These are phyloP conservation scores for Saccharomyces hybrid DNA, from an alignment of 1,139 yeast genomes.

Conservation along the genomic window DNA sequence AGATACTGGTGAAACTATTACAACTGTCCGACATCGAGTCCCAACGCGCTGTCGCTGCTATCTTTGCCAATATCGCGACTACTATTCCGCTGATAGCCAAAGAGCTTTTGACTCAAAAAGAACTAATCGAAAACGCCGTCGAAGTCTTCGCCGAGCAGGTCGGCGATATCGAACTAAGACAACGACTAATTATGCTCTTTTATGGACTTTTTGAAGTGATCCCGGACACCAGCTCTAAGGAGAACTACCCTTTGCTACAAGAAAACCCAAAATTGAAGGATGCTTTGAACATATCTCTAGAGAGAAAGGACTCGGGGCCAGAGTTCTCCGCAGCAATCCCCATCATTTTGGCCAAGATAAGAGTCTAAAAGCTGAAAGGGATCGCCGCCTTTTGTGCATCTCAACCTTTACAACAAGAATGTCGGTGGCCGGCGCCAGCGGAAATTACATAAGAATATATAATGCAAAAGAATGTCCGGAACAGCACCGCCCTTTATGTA, in stretches of 20 bases:
- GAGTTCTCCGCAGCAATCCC: slow-evolving; percentile 14
- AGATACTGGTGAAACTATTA: slow-evolving; percentile 24
- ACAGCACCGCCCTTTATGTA: not conserved
- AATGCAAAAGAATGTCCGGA: not conserved
- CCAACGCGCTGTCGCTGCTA: slow-evolving; percentile 31
- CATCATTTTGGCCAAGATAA: not conserved
- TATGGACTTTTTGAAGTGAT: slow-evolving; percentile 21
- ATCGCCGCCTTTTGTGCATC: not conserved
- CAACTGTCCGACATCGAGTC: slow-evolving; percentile 26
- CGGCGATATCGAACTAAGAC: slow-evolving; percentile 23
- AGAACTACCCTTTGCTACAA: slow-evolving; percentile 5
- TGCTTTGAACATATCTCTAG: slow-evolving; percentile 7
- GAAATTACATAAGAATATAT: not conserved
- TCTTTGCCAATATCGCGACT: slow-evolving; percentile 28
- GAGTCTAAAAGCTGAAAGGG: not conserved
- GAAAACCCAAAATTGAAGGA: slow-evolving; percentile 10
- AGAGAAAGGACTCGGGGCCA: slow-evolving; percentile 3
- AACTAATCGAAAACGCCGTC: slow-evolving; percentile 19
- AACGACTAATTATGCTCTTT: slow-evolving; percentile 24
- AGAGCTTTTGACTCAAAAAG: slow-evolving; percentile 19
- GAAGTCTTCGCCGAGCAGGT: slow-evolving; percentile 20
- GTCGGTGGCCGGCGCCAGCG: too few species aligned
- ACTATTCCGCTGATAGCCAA: slow-evolving; percentile 28
- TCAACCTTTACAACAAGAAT: not conserved
- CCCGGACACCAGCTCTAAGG: slow-evolving; percentile 8